Conservation (phyloP, 345 rosid species). For the Populus davidiana region DNA sequence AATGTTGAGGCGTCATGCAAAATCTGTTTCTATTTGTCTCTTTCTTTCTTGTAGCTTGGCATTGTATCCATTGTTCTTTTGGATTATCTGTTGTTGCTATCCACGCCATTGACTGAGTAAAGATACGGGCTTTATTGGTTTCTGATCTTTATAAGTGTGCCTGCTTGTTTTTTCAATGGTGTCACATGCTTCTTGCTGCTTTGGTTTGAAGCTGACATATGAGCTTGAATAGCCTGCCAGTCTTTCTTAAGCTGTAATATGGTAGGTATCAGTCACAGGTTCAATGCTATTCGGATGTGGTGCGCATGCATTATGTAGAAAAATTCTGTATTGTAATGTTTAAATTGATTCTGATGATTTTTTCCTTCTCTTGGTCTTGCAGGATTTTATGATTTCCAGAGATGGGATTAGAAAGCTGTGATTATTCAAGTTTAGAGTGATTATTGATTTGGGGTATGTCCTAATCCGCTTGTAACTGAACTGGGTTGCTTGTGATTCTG, state of each 20-base stretch:
- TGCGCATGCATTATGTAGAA: not conserved
- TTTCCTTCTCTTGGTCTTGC: conserved; percentile 5
- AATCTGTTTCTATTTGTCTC: not conserved
- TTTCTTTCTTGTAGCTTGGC: not conserved
- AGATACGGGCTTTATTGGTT: not conserved
- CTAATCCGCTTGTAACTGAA: not conserved
- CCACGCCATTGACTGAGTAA: not conserved
- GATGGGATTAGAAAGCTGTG: not conserved
- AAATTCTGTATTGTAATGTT: not conserved
- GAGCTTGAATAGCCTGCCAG: not conserved
- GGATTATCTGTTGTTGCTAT: not conserved
- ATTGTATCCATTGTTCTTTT: not conserved
- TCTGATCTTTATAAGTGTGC: not conserved
- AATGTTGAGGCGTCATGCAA: not conserved
- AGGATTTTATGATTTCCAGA: not conserved
- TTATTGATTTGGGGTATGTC: not conserved
- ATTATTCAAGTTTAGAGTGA: no score
- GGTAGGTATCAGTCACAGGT: not conserved
- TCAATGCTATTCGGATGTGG: not conserved
- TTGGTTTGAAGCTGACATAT: not conserved
- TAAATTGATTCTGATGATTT: not conserved
- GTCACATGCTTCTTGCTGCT: not conserved
- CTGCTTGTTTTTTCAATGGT: not conserved
- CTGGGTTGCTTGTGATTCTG: not conserved
- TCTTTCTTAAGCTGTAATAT: not conserved